Conservation (phyloP, 768 basidiomycete species). For the Erythrobasidium yunnanense region DNA sequence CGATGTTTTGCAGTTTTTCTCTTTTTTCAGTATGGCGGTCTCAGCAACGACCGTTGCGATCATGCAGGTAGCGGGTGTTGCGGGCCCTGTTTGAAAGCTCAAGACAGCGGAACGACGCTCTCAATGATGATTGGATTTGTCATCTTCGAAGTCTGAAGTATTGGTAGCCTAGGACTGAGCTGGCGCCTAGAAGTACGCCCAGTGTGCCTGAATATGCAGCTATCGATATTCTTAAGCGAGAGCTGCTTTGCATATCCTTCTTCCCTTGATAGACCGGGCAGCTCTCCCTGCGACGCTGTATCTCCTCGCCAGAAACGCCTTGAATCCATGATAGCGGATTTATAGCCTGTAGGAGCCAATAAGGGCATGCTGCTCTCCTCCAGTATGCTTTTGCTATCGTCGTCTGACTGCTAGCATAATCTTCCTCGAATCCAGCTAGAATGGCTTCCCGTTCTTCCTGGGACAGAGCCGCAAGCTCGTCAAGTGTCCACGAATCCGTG, state of each 20-base stretch:
- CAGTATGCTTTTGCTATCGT: neutral
- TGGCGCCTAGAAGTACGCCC: neutral
- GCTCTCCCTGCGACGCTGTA: neutral
- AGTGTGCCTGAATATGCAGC: neutral
- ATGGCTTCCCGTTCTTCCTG: slow-evolving; percentile 55
- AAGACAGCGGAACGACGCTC: too few relatives aligned
- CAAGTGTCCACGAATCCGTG: slow-evolving; percentile 75
- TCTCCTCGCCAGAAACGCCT: neutral
- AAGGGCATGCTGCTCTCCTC: neutral
- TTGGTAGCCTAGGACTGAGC: too few relatives aligned
- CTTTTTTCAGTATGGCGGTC: too few relatives aligned
- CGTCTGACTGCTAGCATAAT: slow-evolving; percentile 34
- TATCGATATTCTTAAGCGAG: neutral
- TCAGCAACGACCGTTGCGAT: too few relatives aligned
- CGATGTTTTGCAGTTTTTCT: too few relatives aligned
- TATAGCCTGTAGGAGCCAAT: slow-evolving; percentile 9
- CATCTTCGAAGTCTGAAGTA: too few relatives aligned
- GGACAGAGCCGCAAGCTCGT: slow-evolving; percentile 62
- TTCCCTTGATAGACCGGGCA: slow-evolving; percentile 15
- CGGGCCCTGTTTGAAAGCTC: too few relatives aligned
- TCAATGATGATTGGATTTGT: too few relatives aligned
- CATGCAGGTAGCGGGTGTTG: too few relatives aligned
- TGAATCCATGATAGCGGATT: slow-evolving; percentile 12
- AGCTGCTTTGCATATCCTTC: neutral
- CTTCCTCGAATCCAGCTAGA: slow-evolving; percentile 75